These are phyloP conservation scores for Aspergillus kassunensis DNA, from an alignment of 495 filamentous ascomycete genomes.

Conservation along the genomic window DNA sequence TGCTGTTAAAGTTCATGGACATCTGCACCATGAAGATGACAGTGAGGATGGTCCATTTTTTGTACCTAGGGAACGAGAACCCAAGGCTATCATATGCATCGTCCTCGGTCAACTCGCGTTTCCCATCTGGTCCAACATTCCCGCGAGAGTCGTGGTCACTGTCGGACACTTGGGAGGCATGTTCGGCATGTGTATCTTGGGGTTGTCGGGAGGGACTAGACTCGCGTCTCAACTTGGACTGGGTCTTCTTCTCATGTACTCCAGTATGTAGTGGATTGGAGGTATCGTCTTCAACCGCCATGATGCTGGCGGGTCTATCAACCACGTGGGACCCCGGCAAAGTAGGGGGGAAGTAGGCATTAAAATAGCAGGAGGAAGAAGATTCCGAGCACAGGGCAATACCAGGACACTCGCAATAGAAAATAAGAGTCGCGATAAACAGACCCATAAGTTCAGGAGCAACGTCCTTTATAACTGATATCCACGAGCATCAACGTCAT, in stretches of 20 bases:
- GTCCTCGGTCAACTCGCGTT: slow-evolving; percentile 58
- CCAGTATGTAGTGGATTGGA: not conserved
- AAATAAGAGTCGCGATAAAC: not conserved
- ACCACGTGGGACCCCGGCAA: not conserved
- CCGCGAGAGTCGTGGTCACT: slow-evolving; percentile 13
- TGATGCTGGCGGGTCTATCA: not conserved
- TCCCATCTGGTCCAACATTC: slow-evolving; percentile 29
- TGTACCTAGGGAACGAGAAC: slow-evolving; percentile 58
- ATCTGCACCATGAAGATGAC: slow-evolving; percentile 74
- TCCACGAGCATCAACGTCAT: too few relatives aligned
- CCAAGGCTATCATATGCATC: slow-evolving; percentile 63
- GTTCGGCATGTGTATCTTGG: slow-evolving; percentile 17
- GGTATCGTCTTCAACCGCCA: slow-evolving; percentile 6
- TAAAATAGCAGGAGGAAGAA: not conserved
- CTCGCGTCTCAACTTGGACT: not conserved
- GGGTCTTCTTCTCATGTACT: not conserved
- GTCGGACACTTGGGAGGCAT: slow-evolving; percentile 20
- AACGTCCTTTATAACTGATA: not conserved
- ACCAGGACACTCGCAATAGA: not conserved
- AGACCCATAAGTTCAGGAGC: slow-evolving; percentile 2
- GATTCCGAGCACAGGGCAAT: not conserved
- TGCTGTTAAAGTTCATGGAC: slow-evolving; percentile 84
- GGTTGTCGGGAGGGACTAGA: slow-evolving; percentile 14
- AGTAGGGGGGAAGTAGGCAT: too few relatives aligned
- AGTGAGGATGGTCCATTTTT: slow-evolving; percentile 71